These are phyloP conservation scores for Penicillium sp. DNA, from an alignment of 2,329 filamentous ascomycete species.

Conservation along the genomic window DNA sequence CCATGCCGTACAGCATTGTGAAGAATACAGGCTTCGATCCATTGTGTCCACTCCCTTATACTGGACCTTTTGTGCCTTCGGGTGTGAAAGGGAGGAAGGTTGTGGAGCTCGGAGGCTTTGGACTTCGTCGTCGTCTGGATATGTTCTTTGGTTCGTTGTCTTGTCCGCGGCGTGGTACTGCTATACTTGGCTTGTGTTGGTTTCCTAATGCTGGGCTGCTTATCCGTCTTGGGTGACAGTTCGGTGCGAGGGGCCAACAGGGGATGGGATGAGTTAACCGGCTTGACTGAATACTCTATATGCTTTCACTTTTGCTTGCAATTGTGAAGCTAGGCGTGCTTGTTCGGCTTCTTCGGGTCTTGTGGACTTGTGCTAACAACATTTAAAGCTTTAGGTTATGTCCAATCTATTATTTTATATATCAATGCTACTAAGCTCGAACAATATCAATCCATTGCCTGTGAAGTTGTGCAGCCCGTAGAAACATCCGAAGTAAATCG, in stretches of 20 bases:
- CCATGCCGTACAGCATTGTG: conserved; percentile 17
- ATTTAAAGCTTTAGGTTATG: conserved; percentile 9
- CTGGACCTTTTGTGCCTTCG: conserved; percentile 38
- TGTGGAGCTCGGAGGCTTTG: conserved; percentile 38
- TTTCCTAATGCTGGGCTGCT: conserved; percentile 26
- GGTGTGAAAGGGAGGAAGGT: conserved; percentile 42
- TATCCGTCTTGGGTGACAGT: conserved; percentile 42
- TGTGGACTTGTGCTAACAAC: conserved; percentile 17
- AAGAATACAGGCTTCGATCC: conserved; percentile 26
- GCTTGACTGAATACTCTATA: conserved; percentile 37
- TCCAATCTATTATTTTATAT: no score
- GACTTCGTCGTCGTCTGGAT: conserved; percentile 27
- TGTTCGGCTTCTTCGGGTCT: conserved; percentile 1
- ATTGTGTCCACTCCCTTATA: conserved; percentile 42
- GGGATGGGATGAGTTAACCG: conserved; percentile 47
- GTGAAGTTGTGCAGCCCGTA: no score
- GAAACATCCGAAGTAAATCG: no score
- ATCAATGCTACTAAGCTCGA: no score
- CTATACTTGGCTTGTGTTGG: conserved; percentile 39
- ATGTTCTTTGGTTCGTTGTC: conserved; percentile 20
- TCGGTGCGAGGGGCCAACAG: conserved; percentile 32
- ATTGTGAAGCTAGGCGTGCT: conserved; percentile 3
- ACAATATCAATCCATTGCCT: no score
- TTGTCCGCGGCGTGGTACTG: conserved; percentile 18
- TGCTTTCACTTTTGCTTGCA: conserved; percentile 15